Base-by-base conservation (phyloP, 1,139 yeast species). In the Zygoascus meyerae region DNA sequence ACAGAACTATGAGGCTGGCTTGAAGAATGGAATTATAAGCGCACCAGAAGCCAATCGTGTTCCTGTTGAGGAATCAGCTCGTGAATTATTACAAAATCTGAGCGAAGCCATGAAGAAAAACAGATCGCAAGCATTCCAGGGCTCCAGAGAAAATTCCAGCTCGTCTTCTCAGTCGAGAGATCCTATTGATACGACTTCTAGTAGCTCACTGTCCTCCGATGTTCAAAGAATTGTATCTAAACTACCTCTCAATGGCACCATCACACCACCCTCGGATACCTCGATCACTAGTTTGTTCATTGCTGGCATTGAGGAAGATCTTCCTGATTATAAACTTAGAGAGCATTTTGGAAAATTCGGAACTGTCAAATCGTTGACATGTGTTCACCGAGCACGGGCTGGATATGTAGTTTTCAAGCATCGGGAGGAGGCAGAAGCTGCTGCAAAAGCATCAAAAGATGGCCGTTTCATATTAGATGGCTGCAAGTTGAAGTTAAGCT, bases 241-340 rank as follows among this genome's bases (percentile, higher is more conserved):
- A 53, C 66, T 83, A 10, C 92, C 92, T 0, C 74, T 83, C 52
- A 55, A 54, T 44, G 86, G 86, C 0, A 69, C 72, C 14, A 56
- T 80, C 2, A 60, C 64, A 0, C 66, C 70, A 0, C 81, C 81
- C 1, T 60, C 63, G 17, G 77, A 78, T 52, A 48, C 57, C 3
- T 59, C 64, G 1, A 55, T 76, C 17, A 71, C 72, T 38, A 72
- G 87, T 0, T 73, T 86, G 44, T 85, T 86, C 61, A 62, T 86
- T n/a, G 83, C 81, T 65, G 95, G 95, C 0, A 69, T 85, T 18
- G 78, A 74, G 42, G 77, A 77, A 12, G 79, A 77, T n/a, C 60
- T 81, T n/a, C 81, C 90, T 0, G 87, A 81, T 53, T 79, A 78
- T 56, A 65, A 68, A 38, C 65, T 86, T 11, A 64, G 78, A 9